Percentiles rank a stretch among this genome's conserved stretches.
phyloP scores from a whole-genome alignment of 345 rosid species.

The Nasturtium officinale region DNA sequence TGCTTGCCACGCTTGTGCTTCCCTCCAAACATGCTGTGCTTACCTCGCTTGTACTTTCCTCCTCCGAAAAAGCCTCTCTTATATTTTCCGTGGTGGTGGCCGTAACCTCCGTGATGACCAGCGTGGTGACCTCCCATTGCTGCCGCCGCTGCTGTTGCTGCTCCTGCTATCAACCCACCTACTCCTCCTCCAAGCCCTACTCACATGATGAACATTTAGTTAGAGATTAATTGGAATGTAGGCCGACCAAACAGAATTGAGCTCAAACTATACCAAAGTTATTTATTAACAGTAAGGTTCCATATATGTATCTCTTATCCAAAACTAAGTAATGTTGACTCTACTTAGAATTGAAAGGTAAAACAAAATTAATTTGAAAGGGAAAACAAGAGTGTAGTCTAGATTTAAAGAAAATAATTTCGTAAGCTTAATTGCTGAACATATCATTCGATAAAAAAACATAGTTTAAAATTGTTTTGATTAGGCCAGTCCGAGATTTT shows the following conservation, averaged over 20 bases:
- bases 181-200: constrained; percentile 67
- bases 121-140: constrained; percentile 65
- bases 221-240: neutral
- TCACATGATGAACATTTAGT: neutral
- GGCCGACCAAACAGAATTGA: neutral
- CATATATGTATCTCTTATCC: too few relatives aligned
- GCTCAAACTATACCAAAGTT: neutral
- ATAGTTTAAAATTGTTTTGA: too few relatives aligned
- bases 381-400: neutral
- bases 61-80: constrained; percentile 38
- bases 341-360: neutral
- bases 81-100: constrained; percentile 40
- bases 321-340: neutral
- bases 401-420: too few relatives aligned
- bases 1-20: constrained; percentile 43
- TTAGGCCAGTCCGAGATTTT: too few relatives aligned
- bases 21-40: constrained; percentile 41
- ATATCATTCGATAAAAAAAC: too few relatives aligned
- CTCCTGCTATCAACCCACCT: constrained; percentile 80
- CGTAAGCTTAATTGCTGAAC: too few relatives aligned
- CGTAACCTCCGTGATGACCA: constrained; percentile 49
- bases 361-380: too few relatives aligned
- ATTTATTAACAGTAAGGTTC: neutral
- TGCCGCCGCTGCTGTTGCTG: constrained; percentile 80
- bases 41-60: constrained; percentile 42